Percentiles rank a stretch among this genome's conserved stretches.
Conservation (phyloP, 306 rosid genomes). For the Castanea crenata region DNA sequence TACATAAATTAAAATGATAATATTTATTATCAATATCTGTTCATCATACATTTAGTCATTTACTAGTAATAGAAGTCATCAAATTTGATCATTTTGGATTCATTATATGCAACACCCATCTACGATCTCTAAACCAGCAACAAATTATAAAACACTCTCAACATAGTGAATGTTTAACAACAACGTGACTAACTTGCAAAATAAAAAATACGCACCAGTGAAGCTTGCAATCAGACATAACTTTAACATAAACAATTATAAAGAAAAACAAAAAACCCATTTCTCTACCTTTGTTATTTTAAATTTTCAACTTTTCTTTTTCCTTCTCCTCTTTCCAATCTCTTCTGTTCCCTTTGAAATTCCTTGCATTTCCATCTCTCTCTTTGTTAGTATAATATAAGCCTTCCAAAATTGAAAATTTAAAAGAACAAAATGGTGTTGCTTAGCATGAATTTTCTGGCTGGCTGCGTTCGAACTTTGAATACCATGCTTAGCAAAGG, state of each 20-base stretch:
- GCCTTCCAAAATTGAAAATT: conserved; percentile 19
- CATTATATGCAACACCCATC: background rate
- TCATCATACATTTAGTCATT: background rate
- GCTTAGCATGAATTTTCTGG: conserved; percentile 54
- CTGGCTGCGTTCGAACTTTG: conserved; percentile 21
- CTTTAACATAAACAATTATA: background rate
- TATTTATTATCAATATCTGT: background rate
- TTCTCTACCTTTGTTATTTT: background rate
- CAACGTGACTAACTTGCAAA: background rate
- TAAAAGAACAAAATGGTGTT: conserved; percentile 40
- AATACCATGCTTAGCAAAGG: conserved; percentile 28
- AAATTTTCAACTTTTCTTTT: conserved; percentile 19
- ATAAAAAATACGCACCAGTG: background rate
- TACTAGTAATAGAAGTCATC: background rate
- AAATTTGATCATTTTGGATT: background rate
- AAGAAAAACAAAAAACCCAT: conserved; percentile 19
- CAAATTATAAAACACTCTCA: background rate
- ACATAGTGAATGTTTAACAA: background rate
- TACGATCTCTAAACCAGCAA: background rate
- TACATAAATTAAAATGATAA: background rate
- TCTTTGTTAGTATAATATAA: conserved; percentile 4
- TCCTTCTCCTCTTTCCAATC: conserved; percentile 13
- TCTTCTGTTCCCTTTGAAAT: conserved; percentile 21
- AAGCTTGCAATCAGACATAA: background rate
- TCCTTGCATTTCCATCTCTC: conserved; percentile 25